These are phyloP conservation scores for Cladophialophora immunda DNA, from an alignment of 2,329 filamentous ascomycete genomes.

Conservation along the genomic window DNA sequence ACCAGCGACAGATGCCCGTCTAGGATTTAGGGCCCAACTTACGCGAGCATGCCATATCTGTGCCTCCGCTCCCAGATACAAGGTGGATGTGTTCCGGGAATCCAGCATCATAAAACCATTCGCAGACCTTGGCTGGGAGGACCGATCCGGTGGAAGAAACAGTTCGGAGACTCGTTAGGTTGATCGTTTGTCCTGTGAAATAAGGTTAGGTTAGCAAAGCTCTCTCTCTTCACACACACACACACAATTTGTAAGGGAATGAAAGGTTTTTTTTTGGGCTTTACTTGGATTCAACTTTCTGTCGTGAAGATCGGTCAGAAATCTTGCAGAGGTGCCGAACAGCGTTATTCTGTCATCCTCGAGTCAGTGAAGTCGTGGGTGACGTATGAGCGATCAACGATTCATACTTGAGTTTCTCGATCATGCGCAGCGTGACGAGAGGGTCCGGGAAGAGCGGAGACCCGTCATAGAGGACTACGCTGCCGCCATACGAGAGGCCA, in stretches of 20 bases:
- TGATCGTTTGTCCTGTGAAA: not conserved
- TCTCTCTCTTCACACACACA: too few relatives aligned
- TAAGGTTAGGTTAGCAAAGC: too few relatives aligned
- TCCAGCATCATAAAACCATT: slow-evolving; percentile 10
- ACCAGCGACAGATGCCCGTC: too few relatives aligned
- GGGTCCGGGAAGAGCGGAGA: slow-evolving; percentile 77
- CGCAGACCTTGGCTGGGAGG: not conserved
- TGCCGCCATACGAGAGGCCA: slow-evolving; percentile 66
- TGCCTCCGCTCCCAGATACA: not conserved
- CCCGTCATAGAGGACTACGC: slow-evolving; percentile 77
- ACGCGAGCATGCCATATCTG: slow-evolving; percentile 9
- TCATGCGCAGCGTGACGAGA: slow-evolving; percentile 67
- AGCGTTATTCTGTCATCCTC: slow-evolving; percentile 44
- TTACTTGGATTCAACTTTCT: not conserved
- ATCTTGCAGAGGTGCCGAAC: slow-evolving; percentile 70
- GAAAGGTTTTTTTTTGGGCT: too few relatives aligned
- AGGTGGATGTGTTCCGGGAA: slow-evolving; percentile 8
- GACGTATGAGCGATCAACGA: slow-evolving; percentile 40
- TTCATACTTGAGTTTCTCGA: slow-evolving; percentile 72
- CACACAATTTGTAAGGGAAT: too few relatives aligned
- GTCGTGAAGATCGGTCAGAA: slow-evolving; percentile 55
- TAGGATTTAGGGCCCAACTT: too few relatives aligned
- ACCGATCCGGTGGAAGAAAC: slow-evolving; percentile 1
- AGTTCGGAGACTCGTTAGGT: not conserved
- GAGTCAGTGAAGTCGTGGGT: not conserved